Conservation (phyloP, 208 protist genomes). For the Leishmania gerbilli region DNA sequence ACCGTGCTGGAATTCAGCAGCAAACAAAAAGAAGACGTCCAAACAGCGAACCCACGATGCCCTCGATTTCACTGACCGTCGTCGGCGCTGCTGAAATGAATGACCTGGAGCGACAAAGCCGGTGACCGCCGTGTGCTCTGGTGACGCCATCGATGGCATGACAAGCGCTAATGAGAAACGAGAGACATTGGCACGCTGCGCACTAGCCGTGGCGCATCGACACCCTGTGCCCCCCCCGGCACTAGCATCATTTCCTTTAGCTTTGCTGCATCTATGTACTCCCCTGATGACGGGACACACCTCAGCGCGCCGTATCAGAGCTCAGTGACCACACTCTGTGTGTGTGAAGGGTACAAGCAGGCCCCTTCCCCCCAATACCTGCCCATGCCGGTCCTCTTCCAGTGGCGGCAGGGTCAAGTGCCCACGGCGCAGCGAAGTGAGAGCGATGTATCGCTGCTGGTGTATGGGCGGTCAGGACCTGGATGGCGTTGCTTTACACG, state of each 20-base stretch:
- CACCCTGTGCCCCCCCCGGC: background rate
- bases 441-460: background rate
- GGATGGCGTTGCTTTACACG: background rate
- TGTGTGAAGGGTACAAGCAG: background rate
- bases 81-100: background rate
- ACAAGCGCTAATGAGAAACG: background rate
- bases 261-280: background rate
- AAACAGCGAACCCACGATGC: constrained; percentile 62
- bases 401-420: background rate
- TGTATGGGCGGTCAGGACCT: background rate
- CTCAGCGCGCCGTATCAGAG: background rate
- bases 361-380: background rate
- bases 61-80: constrained; percentile 60
- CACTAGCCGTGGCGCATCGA: background rate
- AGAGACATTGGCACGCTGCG: background rate
- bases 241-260: background rate
- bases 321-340: background rate
- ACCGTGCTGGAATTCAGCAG: constrained; percentile 80
- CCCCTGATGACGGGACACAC: background rate
- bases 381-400: background rate
- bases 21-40: constrained; percentile 77
- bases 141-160: background rate
- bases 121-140: background rate
- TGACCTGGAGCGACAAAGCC: background rate
- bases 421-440: background rate